Conservation (phyloP, 192 early-diverging fungal genomes). For the Rhizoclosmatium globosum region DNA sequence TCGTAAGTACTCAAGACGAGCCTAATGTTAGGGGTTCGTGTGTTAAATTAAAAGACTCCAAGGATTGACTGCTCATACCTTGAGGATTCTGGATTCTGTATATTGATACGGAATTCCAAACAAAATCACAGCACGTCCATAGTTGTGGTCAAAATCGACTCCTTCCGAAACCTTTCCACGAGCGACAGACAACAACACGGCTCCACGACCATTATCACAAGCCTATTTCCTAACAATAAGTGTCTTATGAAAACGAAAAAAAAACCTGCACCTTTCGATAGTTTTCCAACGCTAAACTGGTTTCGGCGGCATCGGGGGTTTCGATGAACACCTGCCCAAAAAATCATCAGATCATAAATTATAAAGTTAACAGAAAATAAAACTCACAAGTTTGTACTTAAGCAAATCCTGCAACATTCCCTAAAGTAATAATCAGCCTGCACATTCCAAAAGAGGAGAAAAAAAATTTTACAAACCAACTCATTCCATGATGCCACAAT, state of each 20-base stretch:
- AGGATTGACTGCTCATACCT: constrained; percentile 6
- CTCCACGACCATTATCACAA: constrained; percentile 98
- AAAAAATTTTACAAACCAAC: constrained; percentile 66
- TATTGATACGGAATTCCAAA: constrained; percentile 99
- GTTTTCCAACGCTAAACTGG: constrained; percentile 92
- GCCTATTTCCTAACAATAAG: constrained; percentile 54
- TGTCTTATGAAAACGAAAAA: not conserved
- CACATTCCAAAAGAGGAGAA: constrained; percentile 6
- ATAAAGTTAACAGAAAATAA: constrained; percentile 62
- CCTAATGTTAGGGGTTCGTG: constrained; percentile 48
- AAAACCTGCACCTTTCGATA: constrained; percentile 74
- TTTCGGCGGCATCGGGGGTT: constrained; percentile 98
- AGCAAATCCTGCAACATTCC: constrained; percentile 93
- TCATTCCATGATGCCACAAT: constrained; percentile 99
- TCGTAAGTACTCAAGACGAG: constrained; percentile 92
- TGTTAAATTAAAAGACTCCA: not conserved
- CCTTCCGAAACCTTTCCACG: constrained; percentile 99
- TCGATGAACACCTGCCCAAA: constrained; percentile 99
- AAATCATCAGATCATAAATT: constrained; percentile 90
- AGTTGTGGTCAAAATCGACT: constrained; percentile 99
- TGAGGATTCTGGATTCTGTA: constrained; percentile 32
- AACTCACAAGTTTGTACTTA: constrained; percentile 90
- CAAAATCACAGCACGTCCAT: constrained; percentile 98
- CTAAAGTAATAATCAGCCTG: constrained; percentile 53
- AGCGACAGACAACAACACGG: constrained; percentile 95